Percentiles rank a stretch among this genome's conserved stretches.
Evolutionary conservation across 768 basidiomycete genomes (phyloP).

Genomic region (Lactarius pseudohatsudake): DNA sequence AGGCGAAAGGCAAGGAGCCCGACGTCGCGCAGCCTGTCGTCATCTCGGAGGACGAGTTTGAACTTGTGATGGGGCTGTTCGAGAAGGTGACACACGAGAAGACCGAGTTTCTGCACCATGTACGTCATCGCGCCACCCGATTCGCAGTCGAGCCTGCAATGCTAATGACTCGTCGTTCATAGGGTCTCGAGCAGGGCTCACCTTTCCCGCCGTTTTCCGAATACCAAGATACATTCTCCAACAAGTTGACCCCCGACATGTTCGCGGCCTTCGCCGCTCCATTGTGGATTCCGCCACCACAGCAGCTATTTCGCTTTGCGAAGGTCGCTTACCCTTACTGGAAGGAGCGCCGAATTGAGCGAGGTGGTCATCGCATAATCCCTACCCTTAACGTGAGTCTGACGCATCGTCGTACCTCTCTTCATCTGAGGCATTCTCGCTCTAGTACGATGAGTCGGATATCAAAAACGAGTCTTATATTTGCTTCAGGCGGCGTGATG

Average conservation of each 20-base stretch:
- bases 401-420: neutral
- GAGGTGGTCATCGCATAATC: slow-evolving; percentile 82
- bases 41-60: slow-evolving; percentile 90
- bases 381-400: slow-evolving; percentile 79
- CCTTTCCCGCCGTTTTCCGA: slow-evolving; percentile 70
- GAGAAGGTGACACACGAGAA: slow-evolving; percentile 90
- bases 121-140: slow-evolving; percentile 42
- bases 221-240: slow-evolving; percentile 67
- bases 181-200: slow-evolving; percentile 67
- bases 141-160: neutral
- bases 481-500: slow-evolving; percentile 94
- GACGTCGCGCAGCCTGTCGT: slow-evolving; percentile 61
- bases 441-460: slow-evolving; percentile 85
- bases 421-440: slow-evolving; percentile 15
- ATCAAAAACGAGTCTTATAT: slow-evolving; percentile 91
- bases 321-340: slow-evolving; percentile 83
- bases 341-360: slow-evolving; percentile 78
- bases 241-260: slow-evolving; percentile 54
- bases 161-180: slow-evolving; percentile 20
- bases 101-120: slow-evolving; percentile 87
- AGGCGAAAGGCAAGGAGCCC: slow-evolving; percentile 83
- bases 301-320: slow-evolving; percentile 65
- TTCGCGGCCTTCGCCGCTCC: slow-evolving; percentile 74
- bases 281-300: slow-evolving; percentile 62
- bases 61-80: slow-evolving; percentile 91